A percentile compares a stretch with the other conserved stretches of the same genome.
These are phyloP conservation scores for Suillus variegatus DNA, from an alignment of 768 basidiomycete genomes.

Conservation along the genomic window DNA sequence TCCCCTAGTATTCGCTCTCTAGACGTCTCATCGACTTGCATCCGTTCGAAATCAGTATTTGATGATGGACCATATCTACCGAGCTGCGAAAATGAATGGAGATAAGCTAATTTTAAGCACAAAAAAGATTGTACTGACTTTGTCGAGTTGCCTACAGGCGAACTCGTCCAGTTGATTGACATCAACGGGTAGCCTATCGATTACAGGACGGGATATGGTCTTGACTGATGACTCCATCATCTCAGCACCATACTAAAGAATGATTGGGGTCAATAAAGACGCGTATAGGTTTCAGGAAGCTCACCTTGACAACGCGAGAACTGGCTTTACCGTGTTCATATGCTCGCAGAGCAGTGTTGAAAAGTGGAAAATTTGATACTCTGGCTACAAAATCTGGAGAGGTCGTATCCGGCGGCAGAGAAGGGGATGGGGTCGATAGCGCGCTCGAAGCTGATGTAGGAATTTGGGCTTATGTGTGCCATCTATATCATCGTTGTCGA, in stretches of 20 bases:
- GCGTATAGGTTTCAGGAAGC: slow-evolving; percentile 17
- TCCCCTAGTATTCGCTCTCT: not conserved
- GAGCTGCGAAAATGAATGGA: slow-evolving; percentile 33
- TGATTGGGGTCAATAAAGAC: slow-evolving; percentile 14
- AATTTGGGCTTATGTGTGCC: slow-evolving; percentile 3
- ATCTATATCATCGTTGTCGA: not conserved
- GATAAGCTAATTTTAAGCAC: not conserved
- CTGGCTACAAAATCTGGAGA: slow-evolving; percentile 47
- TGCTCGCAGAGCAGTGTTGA: slow-evolving; percentile 68
- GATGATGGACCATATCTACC: slow-evolving; percentile 52
- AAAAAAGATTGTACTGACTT: slow-evolving; percentile 47
- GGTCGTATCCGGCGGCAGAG: slow-evolving; percentile 15
- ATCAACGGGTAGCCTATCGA: slow-evolving; percentile 73
- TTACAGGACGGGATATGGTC: slow-evolving; percentile 78
- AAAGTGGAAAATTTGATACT: slow-evolving; percentile 69
- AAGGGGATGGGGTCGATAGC: slow-evolving; percentile 16
- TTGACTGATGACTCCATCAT: slow-evolving; percentile 86
- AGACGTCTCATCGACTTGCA: slow-evolving; percentile 24
- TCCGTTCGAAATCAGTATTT: slow-evolving; percentile 26
- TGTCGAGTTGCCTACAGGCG: slow-evolving; percentile 84
- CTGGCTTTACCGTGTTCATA: slow-evolving; percentile 85
- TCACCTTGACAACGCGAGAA: slow-evolving; percentile 83
- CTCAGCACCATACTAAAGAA: slow-evolving; percentile 74
- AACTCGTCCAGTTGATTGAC: slow-evolving; percentile 82
- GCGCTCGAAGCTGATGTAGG: slow-evolving; percentile 13